Conservation (phyloP, 1,284 basidiomycete genomes). For the Athelia psychrophila region DNA sequence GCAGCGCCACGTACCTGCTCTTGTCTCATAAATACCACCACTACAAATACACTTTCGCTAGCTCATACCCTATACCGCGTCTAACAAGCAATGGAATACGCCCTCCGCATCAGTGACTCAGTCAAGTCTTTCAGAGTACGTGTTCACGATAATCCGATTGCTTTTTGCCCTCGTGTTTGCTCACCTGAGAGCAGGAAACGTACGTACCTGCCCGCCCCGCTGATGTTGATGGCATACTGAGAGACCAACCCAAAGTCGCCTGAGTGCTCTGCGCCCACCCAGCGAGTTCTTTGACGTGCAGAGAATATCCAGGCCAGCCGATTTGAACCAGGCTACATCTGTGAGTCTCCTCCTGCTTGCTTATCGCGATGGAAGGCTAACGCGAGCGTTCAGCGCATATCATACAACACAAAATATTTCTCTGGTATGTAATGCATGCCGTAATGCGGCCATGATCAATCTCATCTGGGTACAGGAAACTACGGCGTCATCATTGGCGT, state of each 20-base stretch:
- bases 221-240: too few relatives aligned
- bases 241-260: slow-evolving; percentile 71
- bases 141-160: too few relatives aligned
- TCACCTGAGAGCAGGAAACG: too few relatives aligned
- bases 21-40: too few relatives aligned
- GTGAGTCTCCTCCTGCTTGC: slow-evolving; percentile 41
- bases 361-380: slow-evolving; percentile 6
- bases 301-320: slow-evolving; percentile 79
- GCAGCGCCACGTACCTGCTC: too few relatives aligned
- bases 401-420: slow-evolving; percentile 94
- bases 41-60: too few relatives aligned
- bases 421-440: slow-evolving; percentile 62
- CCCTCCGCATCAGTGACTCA: slow-evolving; percentile 62
- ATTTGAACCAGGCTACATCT: slow-evolving; percentile 67
- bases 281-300: slow-evolving; percentile 89
- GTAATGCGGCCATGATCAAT: neutral
- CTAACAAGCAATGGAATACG: slow-evolving; percentile 47
- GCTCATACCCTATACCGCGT: neutral
- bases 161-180: too few relatives aligned
- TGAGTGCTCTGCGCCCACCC: slow-evolving; percentile 79
- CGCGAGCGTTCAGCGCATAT: slow-evolving; percentile 76
- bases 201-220: too few relatives aligned
- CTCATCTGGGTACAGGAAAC: slow-evolving; percentile 57
- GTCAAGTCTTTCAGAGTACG: slow-evolving; percentile 69
- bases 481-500: slow-evolving; percentile 82